Evolutionary conservation across 495 filamentous ascomycete genomes (phyloP), one percentile per base, ranked within the genome.

Genomic region (Lophium mytilinum): DNA sequence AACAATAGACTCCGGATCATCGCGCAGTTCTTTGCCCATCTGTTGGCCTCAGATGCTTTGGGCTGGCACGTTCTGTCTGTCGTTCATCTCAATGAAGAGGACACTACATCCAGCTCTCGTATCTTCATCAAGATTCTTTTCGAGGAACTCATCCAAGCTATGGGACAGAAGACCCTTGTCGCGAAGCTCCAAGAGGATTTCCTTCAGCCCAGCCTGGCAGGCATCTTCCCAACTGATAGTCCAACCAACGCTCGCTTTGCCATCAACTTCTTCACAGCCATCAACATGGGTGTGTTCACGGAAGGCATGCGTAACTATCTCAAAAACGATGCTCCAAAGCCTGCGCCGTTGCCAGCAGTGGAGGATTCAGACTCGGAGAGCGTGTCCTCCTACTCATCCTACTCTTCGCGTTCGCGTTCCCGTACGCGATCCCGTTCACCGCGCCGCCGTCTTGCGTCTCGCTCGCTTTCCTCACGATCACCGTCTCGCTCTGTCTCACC

Each of bases 81-180:
- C 50, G 82, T 99, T 45, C 89, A 89, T 62, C 71, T 99, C 37
- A 99, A 91, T 67, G 90, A 99, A 67, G 92, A 97, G 47, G 94
- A 97, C 63, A 99, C 94, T 1, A 97, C 92, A 0, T 89, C 90
- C 4, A 88, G 86, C 56, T 91, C 87, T 61, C 87, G 93, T 73
- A 97, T 99, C 68, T 99, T 96, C 67, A 87, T 97, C 76, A 96
- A 95, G 74, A 96, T 97, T 37, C 74, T 99, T 17, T 95, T 99
- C 69, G 89, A 97, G 69, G 90, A 96, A 62, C 76, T 99, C 9
- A 81, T 82, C 11, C 88, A 96, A 71, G 85, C 87, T 50, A 79
- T 97, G 54, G 92, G 93, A 48, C 81, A 94, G 75, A 76, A 81
- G 47, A 88, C 85, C 60, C 71, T 99, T 40, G 82, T 86, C 63